Base-by-base conservation (phyloP, 2,329 filamentous ascomycete species). In the Alternaria consortialis region DNA sequence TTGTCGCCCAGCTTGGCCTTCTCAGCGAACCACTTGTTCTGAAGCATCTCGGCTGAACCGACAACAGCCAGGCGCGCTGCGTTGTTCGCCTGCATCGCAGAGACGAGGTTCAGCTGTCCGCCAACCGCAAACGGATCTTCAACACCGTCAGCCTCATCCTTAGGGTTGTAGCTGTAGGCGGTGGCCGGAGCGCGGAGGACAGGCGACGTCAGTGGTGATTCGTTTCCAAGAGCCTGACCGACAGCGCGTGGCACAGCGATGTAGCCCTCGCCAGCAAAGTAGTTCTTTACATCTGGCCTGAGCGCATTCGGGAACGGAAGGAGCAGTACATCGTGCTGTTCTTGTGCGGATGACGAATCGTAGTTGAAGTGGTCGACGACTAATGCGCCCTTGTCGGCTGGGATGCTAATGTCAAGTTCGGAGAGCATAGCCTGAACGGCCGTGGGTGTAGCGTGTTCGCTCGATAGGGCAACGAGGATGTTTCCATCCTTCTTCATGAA, bases 321-420 rank as follows among this genome's bases (percentile, higher is more conserved):
- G 31, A 97, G 85, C 44, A 99, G 84, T 31, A 97, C 91, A 80
- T 98, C 93, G 80, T 99, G 95, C 75, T 89, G 87, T 66, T 97
- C 93, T 51, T 88, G 76, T 5, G 94, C 90, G 40, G 90, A 92
- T 32, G 86, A 70, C 58, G 86, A 84, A 75, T 98, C 94, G 81
- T 95, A 95, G 83, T 92, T 91, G 88, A 98, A 97, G 84, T 99
- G 95, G 81, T 98, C 95, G 63, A 98, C 90, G 6, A 97, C 90
- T 59, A 94, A 84, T 58, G 92, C 89, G 57, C 90, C 92, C 74
- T 94, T 92, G 80, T 97, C 94, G 36, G 88, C 82, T 39, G 95
- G 92, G n/a, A 97, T 87, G 68, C 89, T 85, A 74, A 99, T 91
- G 76, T 97, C 94, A 78, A 97, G 85, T 81, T 98, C 93, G 73